Evolutionary conservation across 306 rosid species (phyloP).

Genomic region (Fragaria iinumae): DNA sequence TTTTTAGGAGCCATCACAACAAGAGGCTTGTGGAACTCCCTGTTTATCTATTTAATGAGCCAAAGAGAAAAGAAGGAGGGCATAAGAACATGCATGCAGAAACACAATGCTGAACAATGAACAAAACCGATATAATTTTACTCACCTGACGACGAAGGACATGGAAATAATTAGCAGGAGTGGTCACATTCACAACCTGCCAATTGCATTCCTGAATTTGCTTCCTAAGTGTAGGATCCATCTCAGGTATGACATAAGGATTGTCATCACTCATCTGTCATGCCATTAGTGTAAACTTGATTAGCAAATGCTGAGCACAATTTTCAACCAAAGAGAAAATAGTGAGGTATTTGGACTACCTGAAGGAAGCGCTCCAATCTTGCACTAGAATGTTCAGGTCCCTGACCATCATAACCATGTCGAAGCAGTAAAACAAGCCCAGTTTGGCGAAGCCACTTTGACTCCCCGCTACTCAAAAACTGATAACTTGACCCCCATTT

Average conservation of each 20-base stretch:
- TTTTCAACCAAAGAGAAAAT: slow-evolving; percentile 2
- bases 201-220: slow-evolving; percentile 99
- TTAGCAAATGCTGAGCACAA: slow-evolving; percentile 4
- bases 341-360: slow-evolving; percentile 37
- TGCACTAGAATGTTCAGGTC: slow-evolving; percentile 98
- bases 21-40: slow-evolving; percentile 94
- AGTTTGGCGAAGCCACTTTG: slow-evolving; percentile 96
- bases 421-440: slow-evolving; percentile 93
- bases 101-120: background rate
- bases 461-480: slow-evolving; percentile 88
- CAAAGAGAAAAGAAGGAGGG: background rate
- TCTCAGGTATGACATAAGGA: slow-evolving; percentile 88
- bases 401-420: slow-evolving; percentile 97
- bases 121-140: slow-evolving; percentile 24
- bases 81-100: slow-evolving; percentile 13
- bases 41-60: slow-evolving; percentile 56
- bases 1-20: slow-evolving; percentile 95
- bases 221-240: slow-evolving; percentile 88
- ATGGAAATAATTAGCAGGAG: slow-evolving; percentile 98
- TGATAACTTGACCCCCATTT: slow-evolving; percentile 42
- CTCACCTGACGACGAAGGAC: slow-evolving; percentile 90
- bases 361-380: slow-evolving; percentile 91
- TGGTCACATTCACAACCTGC: slow-evolving; percentile 97
- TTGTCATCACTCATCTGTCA: slow-evolving; percentile 98
- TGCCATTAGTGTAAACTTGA: slow-evolving; percentile 24